phyloP scores from a whole-genome alignment of 78 protist genomes.

The Planoprotostelium fungivorum region DNA sequence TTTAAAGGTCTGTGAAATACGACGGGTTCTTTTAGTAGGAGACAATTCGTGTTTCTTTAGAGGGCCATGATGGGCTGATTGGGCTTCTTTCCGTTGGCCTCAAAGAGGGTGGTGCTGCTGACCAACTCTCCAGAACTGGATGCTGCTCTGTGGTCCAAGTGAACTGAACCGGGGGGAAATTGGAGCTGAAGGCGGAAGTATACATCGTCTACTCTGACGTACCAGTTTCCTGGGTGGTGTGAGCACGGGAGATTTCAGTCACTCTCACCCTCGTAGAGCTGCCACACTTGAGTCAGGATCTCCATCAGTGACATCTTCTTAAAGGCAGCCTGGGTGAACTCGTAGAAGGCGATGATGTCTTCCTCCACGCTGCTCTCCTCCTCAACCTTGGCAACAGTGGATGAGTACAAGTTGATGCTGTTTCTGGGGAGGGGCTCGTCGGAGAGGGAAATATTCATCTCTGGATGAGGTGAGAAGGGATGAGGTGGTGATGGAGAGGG shows the following conservation, averaged over 20 bases:
- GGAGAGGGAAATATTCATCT: neutral
- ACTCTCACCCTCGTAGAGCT: neutral
- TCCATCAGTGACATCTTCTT: neutral
- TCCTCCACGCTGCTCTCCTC: neutral
- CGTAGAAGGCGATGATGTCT: neutral
- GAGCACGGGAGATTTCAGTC: neutral
- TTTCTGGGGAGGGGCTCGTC: neutral
- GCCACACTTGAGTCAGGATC: neutral
- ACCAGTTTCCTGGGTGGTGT: neutral
- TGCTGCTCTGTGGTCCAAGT: conserved; percentile 2
- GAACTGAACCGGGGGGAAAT: neutral
- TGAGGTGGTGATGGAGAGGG: too few relatives aligned
- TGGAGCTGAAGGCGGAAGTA: neutral
- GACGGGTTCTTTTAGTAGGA: too few relatives aligned
- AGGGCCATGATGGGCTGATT: too few relatives aligned
- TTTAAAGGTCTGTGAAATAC: too few relatives aligned
- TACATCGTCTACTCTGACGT: neutral
- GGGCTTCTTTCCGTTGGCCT: too few relatives aligned
- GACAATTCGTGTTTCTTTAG: too few relatives aligned
- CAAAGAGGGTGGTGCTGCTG: too few relatives aligned
- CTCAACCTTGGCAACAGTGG: neutral
- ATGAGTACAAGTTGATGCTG: neutral
- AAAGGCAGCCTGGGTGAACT: neutral
- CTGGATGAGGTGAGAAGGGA: neutral
- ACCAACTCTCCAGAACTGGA: too few relatives aligned